These are phyloP conservation scores for Tylopilus rubrobrunneus DNA, from an alignment of 768 basidiomycete species.

Conservation along the genomic window DNA sequence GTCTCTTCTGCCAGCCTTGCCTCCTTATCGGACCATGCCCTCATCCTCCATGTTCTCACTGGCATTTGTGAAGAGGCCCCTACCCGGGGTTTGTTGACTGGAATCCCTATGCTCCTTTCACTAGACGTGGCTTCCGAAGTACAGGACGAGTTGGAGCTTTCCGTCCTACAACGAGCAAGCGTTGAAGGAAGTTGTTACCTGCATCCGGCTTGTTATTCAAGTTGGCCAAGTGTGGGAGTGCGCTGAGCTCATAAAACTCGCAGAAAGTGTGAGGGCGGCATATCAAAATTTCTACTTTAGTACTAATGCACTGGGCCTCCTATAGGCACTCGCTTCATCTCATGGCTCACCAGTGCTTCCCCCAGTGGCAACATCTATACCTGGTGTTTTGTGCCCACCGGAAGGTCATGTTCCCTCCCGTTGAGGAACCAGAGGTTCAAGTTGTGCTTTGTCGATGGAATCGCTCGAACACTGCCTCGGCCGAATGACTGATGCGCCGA, in stretches of 20 bases:
- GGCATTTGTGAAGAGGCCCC: conserved; percentile 72
- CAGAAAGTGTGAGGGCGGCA: conserved; percentile 48
- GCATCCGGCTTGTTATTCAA: conserved; percentile 61
- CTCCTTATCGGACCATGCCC: conserved; percentile 68
- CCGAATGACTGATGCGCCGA: too few relatives aligned
- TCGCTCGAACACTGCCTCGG: too few relatives aligned
- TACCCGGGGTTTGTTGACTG: conserved; percentile 66
- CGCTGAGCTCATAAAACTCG: conserved; percentile 46
- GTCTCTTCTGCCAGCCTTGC: conserved; percentile 48
- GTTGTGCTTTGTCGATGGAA: too few relatives aligned
- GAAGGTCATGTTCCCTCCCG: conserved; percentile 41
- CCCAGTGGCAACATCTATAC: conserved; percentile 29
- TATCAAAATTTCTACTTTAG: conserved; percentile 11
- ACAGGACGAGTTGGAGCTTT: conserved; percentile 37
- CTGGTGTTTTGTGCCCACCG: conserved; percentile 42
- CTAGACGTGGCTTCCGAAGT: conserved; percentile 52
- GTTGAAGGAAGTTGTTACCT: conserved; percentile 60
- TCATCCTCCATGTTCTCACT: conserved; percentile 63
- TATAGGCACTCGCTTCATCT: conserved; percentile 46
- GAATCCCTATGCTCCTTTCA: conserved; percentile 84
- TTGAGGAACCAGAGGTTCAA: conserved; percentile 20
- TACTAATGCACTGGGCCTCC: conserved; percentile 13
- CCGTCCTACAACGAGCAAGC: conserved; percentile 44
- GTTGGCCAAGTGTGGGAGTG: conserved; percentile 74
- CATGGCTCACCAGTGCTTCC: conserved; percentile 38